Evolutionary conservation across 495 filamentous ascomycete species (phyloP).

Genomic region (Penicillium bialowiezense): DNA sequence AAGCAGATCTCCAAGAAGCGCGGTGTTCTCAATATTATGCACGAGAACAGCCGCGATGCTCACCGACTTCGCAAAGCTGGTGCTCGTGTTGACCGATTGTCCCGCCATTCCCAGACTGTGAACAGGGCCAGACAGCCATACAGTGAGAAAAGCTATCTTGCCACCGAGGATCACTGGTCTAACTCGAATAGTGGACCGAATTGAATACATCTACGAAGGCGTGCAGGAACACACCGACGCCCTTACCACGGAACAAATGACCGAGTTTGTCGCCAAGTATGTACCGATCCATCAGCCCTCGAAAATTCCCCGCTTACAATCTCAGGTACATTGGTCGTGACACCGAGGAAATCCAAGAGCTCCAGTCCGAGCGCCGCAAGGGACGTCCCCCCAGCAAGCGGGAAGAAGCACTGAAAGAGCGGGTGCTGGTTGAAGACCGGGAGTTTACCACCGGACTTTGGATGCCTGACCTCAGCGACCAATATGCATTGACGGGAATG

Average conservation of each 20-base stretch:
- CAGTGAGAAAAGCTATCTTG: conserved; percentile 42
- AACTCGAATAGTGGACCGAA: conserved; percentile 58
- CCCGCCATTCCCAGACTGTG: conserved; percentile 57
- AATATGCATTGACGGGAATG: conserved; percentile 51
- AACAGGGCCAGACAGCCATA: conserved; percentile 66
- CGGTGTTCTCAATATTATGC: conserved; percentile 62
- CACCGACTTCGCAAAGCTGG: conserved; percentile 70
- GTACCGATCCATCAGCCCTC: conserved; percentile 6
- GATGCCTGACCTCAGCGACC: conserved; percentile 60
- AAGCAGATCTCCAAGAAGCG: conserved; percentile 81
- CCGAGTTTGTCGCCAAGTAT: conserved; percentile 61
- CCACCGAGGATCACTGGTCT: conserved; percentile 2
- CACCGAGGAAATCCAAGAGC: conserved; percentile 67
- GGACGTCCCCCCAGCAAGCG: conserved; percentile 76
- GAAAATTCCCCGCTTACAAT: background rate
- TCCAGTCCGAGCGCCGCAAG: conserved; percentile 73
- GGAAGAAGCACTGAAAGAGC: conserved; percentile 73
- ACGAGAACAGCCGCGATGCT: conserved; percentile 80
- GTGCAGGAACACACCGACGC: conserved; percentile 52
- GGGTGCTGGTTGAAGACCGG: conserved; percentile 65
- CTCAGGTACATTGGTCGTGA: conserved; percentile 73
- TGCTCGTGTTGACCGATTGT: conserved; percentile 72
- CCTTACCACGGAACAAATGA: conserved; percentile 57
- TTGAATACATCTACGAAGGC: conserved; percentile 67
- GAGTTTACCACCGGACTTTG: conserved; percentile 85